Evolutionary conservation across 129 eudicot genomes (phyloP), one percentile per base, ranked within the genome.

Genomic region (Centella asiatica): DNA sequence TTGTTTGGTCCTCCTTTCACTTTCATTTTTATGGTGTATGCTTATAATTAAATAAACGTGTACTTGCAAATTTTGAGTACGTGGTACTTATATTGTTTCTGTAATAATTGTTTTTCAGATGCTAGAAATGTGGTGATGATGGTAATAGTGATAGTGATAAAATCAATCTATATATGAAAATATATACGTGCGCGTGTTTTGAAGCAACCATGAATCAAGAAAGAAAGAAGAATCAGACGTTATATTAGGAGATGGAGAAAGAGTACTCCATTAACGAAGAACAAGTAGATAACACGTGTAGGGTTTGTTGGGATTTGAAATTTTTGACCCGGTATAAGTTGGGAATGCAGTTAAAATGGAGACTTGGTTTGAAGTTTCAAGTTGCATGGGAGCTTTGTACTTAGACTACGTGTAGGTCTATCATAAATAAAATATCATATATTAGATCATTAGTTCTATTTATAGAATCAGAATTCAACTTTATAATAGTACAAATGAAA

Each of bases 1-100:
- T 80, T 79, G 23, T 78, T 77, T 39, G 85, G 76, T 24, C 86
- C 95, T 29, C 83, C 88, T 66, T 87, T 77, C 29, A 77, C 76
- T 52, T 86, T 77, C 87, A 78, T 82, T 32, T 4, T 55, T 6
- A 4, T 55, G 56, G 57, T 22, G 9, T 24, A 49, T n/a, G 13
- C 25, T 28, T 20, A 4, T 22, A 0, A 23, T 22, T 20, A 0
- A 11, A 8, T 10, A 13, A 19, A 50, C 2, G 23, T 8, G 14
- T 47, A 6, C 5, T 46, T 20, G 8, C n/a, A n/a, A n/a, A n/a
- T n/a, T n/a, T n/a, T n/a, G n/a, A n/a, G n/a, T n/a, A n/a, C n/a
- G n/a, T n/a, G n/a, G n/a, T n/a, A n/a, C n/a, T n/a, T n/a, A n/a
- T n/a, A n/a, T n/a, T n/a, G n/a, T n/a, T n/a, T n/a, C n/a, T n/a